Evolutionary conservation across 192 early-diverging fungal species (phyloP), one percentile per base, ranked within the genome.

Genomic region (Coemansia sp.): DNA sequence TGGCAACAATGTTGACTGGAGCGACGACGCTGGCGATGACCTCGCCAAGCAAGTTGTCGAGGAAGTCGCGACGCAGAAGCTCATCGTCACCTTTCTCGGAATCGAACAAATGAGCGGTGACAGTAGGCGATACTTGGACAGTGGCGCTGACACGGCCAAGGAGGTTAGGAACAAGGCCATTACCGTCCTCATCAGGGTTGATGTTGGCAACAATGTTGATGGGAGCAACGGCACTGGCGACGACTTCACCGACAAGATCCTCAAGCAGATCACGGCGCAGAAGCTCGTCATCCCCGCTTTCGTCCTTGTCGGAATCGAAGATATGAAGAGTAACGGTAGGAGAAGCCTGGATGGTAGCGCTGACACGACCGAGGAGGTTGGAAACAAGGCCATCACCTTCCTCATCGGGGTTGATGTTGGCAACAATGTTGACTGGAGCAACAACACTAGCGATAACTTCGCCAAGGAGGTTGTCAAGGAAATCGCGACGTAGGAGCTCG

Each of bases 121-220:
- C 42, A 30, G 67, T 69, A 2, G 67, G 67, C 8, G 67, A 63
- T 3, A 51, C 67, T 42, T 62, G 53, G 25, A 69, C 45, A 43
- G 67, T 63, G 0, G 55, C 59, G 26, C 71, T 73, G 49, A 73
- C 71, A 15, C 65, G 65, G 18, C 71, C 71, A 2, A 74, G 72
- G 20, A 75, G 63, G 55, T 75, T 75, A 4, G 73, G 73, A 7
- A 75, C 23, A 20, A 75, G 33, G 8, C 72, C 72, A 18, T 68
- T 68, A 53, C 74, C 74, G n/a, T 75, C 59, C 56, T 76, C 74
- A 21, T 76, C 68, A 4, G 67, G 68, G 55, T 75, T 66, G 49
- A 70, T 70, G 63, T 70, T 70, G 56, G 68, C 68, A 30, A 63
- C 63, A 33, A 74, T 59, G 61, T 67, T 73, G 6, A 73, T 1